Conservation (phyloP, 1,284 basidiomycete species). For the Heterobasidion annosum region DNA sequence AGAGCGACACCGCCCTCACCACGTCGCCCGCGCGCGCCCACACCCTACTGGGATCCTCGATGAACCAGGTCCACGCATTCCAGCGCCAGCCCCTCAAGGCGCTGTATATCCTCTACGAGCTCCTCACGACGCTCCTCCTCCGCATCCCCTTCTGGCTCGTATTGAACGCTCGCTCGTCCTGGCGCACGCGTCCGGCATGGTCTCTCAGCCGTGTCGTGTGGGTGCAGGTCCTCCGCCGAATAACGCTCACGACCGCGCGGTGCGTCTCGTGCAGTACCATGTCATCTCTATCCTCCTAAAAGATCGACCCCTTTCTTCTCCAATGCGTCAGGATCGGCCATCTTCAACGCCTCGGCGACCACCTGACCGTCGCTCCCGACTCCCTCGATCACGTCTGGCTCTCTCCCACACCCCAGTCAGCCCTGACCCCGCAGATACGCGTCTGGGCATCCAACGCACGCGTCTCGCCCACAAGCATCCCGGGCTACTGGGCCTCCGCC, state of each 20-base stretch:
- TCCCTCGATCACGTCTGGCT: constrained; percentile 5
- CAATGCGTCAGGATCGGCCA: constrained; percentile 3
- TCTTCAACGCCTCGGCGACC: constrained; percentile 7
- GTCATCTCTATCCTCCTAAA: not conserved
- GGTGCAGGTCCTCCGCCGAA: not conserved
- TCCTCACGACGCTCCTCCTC: constrained; percentile 9
- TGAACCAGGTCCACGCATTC: not conserved
- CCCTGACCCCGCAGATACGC: constrained; percentile 14
- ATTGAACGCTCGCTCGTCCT: not conserved
- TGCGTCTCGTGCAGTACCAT: not conserved
- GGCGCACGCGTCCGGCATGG: constrained; percentile 7
- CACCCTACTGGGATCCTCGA: too few species aligned
- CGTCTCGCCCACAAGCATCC: constrained; percentile 20
- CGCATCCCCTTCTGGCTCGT: constrained; percentile 16
- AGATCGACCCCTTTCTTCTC: not conserved
- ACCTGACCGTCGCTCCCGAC: constrained; percentile 3
- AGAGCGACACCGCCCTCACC: too few species aligned
- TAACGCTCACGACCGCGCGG: constrained; percentile 2
- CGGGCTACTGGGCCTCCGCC: constrained; percentile 28
- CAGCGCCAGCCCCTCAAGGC: constrained; percentile 14
- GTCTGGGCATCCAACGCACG: constrained; percentile 14
- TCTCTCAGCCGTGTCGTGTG: constrained; percentile 6
- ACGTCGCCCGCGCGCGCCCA: too few species aligned
- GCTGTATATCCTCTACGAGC: constrained; percentile 12
- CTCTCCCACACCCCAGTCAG: constrained; percentile 7